Evolutionary conservation across 148 eudicot species (phyloP), one percentile per base, ranked within the genome.

Genomic region (Suaeda aralocaspica): DNA sequence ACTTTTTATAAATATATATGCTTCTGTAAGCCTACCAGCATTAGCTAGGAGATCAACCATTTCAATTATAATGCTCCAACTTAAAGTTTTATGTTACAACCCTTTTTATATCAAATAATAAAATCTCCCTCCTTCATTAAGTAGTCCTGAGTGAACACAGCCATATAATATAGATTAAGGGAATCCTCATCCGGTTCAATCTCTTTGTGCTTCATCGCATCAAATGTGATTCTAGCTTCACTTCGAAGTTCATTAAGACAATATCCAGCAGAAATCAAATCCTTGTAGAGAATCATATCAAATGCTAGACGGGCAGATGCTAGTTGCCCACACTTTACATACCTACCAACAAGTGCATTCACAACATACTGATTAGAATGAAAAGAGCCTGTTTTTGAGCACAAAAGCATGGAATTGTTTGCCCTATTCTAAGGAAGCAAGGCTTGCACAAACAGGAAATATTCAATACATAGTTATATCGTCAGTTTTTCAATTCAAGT

Each of bases 281-380:
- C 82, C 79, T 86, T 89, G 46, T 21, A 59, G 34, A 30, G 55
- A 48, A 79, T 83, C 80, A 67, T 76, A 71, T 78, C 72, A 70
- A 89, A 89, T 28, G 79, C 76, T 33, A 79, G 69, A 30, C 64
- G 51, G 19, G 90, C 94, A 42, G 78, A 78, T 57, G 74, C 53
- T 12, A 84, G 49, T 28, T 68, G 87, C 46, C 87, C 90, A 44
- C 90, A 84, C 68, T 89, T 89, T 22, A 79, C 79, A 50, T 89
- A 86, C 90, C 86, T 89, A 82, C 86, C 90, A 68, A 83, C 61
- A 62, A 89, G 83, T 65, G 94, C 90, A 82, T 89, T 89, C 42
- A 69, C 68, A 75, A 85, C 80, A 78, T 66, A 80, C 53, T 18
- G 59, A 77, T 84, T 87, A 30, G 76, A 69, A n/a, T n/a, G n/a